Conservation (phyloP, 176 grass and related monocot genomes). For the Sorghum bicolor region DNA sequence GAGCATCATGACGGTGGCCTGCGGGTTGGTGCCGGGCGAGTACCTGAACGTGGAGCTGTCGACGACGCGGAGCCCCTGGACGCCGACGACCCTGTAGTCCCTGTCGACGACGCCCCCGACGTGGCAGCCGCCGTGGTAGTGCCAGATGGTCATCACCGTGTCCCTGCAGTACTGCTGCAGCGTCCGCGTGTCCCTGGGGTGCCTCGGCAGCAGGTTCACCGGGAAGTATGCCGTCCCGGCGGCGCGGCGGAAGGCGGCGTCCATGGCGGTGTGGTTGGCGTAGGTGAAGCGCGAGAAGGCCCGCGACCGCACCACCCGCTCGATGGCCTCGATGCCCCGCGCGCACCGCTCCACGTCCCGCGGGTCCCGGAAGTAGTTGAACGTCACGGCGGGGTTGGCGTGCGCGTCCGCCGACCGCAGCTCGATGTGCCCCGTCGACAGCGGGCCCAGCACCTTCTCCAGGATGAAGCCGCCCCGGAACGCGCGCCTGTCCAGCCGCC, state of each 20-base stretch:
- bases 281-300: slow-evolving; percentile 51
- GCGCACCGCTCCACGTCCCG: slow-evolving; percentile 57
- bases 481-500: neutral
- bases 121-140: slow-evolving; percentile 78
- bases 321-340: slow-evolving; percentile 54
- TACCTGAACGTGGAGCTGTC: slow-evolving; percentile 76
- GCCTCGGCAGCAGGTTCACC: slow-evolving; percentile 42
- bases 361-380: slow-evolving; percentile 75
- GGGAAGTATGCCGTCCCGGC: slow-evolving; percentile 23
- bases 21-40: slow-evolving; percentile 81
- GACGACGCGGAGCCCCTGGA: slow-evolving; percentile 41
- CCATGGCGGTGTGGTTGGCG: slow-evolving; percentile 26
- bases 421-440: slow-evolving; percentile 53
- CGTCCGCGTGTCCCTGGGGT: slow-evolving; percentile 35
- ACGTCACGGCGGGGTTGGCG: slow-evolving; percentile 55
- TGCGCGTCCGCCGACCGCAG: slow-evolving; percentile 41
- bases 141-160: slow-evolving; percentile 82
- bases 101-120: slow-evolving; percentile 42
- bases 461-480: slow-evolving; percentile 73
- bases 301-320: slow-evolving; percentile 44
- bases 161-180: slow-evolving; percentile 60
- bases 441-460: slow-evolving; percentile 64
- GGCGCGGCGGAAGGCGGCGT: slow-evolving; percentile 27
- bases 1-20: slow-evolving; percentile 96
- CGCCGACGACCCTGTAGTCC: slow-evolving; percentile 41